These are phyloP conservation scores for Stipa capillata DNA, from an alignment of 176 grass and related monocot species.

Conservation along the genomic window DNA sequence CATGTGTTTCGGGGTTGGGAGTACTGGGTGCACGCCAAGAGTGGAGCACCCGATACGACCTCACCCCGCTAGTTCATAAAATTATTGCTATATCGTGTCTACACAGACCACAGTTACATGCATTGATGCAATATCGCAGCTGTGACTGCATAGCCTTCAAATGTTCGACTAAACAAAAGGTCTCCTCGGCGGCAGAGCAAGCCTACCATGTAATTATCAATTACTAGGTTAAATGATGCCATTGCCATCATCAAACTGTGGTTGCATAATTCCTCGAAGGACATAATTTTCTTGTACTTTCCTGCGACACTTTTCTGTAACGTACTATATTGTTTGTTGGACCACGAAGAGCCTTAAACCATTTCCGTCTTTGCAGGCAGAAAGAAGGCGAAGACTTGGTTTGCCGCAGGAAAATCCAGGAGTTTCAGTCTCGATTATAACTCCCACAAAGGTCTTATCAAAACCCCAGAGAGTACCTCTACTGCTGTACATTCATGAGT, in stretches of 20 bases:
- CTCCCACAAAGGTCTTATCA: conserved; percentile 44
- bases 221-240: neutral
- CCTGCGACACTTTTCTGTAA: neutral
- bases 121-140: neutral
- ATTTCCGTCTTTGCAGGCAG: conserved; percentile 43
- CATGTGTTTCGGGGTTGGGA: no score
- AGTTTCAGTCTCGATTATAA: conserved; percentile 18
- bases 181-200: neutral
- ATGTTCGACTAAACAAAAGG: neutral
- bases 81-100: no score
- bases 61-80: no score
- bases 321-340: neutral
- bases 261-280: neutral
- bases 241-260: neutral
- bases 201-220: neutral
- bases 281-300: neutral
- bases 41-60: no score
- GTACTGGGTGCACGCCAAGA: no score
- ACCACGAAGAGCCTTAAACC: neutral
- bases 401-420: conserved; percentile 37
- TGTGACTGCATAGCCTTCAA: neutral
- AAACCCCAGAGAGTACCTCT: neutral
- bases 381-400: conserved; percentile 57
- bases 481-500: neutral
- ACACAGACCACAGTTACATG: neutral